Evolutionary conservation across 495 filamentous ascomycete species (phyloP).

Genomic region (Podospora didyma): DNA sequence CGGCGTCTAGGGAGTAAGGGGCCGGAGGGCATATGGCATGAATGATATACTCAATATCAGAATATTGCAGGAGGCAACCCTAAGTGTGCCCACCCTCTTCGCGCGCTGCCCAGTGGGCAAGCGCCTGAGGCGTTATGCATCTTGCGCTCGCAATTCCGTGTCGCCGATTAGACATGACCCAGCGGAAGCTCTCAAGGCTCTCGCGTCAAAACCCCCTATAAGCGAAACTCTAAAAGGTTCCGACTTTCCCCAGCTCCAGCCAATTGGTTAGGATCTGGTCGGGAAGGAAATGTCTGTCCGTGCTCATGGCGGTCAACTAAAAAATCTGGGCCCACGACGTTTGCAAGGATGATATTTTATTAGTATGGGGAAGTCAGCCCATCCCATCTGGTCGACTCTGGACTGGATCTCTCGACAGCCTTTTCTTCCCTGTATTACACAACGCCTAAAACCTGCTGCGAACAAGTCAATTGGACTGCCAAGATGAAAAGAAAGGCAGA

Average conservation of each 20-base stretch:
- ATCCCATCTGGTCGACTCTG: constrained; percentile 12
- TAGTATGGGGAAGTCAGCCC: constrained; percentile 23
- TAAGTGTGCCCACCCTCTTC: no score
- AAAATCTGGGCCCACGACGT: constrained; percentile 14
- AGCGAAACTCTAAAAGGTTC: no score
- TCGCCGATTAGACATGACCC: neutral
- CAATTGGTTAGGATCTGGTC: no score
- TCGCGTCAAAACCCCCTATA: no score
- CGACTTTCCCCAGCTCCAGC: no score
- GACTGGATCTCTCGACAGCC: no score
- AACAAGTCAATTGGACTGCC: constrained; percentile 20
- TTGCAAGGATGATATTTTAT: constrained; percentile 11
- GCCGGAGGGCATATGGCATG: constrained; percentile 22
- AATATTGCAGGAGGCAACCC: no score
- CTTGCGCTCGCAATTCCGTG: neutral
- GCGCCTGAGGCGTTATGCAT: constrained; percentile 24
- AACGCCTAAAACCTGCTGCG: neutral
- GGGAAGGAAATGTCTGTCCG: neutral
- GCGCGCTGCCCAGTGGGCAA: neutral
- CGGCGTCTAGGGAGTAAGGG: neutral
- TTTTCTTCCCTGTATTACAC: constrained; percentile 3
- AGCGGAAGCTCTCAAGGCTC: no score
- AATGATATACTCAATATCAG: constrained; percentile 8
- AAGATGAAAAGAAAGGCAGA: constrained; percentile 50
- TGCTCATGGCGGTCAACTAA: neutral